A percentile compares a stretch with the other conserved stretches of the same genome.
phyloP scores from a whole-genome alignment of 129 eudicot species.

The Lonicera japonica region DNA sequence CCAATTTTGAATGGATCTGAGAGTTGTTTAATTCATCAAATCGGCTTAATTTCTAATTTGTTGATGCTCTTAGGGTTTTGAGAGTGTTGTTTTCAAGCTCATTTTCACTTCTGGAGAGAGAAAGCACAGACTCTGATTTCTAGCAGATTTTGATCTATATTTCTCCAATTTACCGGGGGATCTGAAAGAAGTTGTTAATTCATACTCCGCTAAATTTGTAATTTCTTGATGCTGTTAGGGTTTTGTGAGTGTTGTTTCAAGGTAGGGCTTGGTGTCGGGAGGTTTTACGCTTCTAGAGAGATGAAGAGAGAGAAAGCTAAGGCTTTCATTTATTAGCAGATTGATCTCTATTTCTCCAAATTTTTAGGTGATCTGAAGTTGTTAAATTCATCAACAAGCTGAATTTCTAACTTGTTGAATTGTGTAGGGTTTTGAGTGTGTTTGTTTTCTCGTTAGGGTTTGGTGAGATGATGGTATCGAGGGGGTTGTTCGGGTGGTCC shows the following conservation, averaged over 20 bases:
- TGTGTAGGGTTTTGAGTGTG: slow-evolving; percentile 37
- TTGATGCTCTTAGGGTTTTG: slow-evolving; percentile 39
- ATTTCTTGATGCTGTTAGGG: slow-evolving; percentile 27
- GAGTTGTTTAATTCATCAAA: not conserved
- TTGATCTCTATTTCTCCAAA: not conserved
- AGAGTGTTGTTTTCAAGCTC: slow-evolving; percentile 15
- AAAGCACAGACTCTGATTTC: too few species aligned
- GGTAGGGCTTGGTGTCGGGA: slow-evolving; percentile 5
- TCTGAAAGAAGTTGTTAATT: not conserved
- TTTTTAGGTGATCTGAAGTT: not conserved
- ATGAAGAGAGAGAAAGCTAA: too few species aligned
- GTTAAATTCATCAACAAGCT: not conserved
- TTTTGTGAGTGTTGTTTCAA: slow-evolving; percentile 26
- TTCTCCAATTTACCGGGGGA: not conserved
- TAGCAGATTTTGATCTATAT: too few species aligned
- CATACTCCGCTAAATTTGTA: not conserved
- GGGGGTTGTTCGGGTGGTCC: slow-evolving; percentile 98
- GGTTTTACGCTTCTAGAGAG: not conserved
- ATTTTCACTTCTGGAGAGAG: not conserved
- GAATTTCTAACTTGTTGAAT: slow-evolving; percentile 8
- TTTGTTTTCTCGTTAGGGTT: slow-evolving; percentile 11
- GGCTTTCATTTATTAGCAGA: too few species aligned
- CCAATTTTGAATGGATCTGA: not conserved
- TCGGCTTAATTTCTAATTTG: not conserved
- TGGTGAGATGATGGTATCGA: slow-evolving; percentile 57